Evolutionary conservation across 1,284 basidiomycete genomes (phyloP).

Genomic region (Fomes fomentarius): DNA sequence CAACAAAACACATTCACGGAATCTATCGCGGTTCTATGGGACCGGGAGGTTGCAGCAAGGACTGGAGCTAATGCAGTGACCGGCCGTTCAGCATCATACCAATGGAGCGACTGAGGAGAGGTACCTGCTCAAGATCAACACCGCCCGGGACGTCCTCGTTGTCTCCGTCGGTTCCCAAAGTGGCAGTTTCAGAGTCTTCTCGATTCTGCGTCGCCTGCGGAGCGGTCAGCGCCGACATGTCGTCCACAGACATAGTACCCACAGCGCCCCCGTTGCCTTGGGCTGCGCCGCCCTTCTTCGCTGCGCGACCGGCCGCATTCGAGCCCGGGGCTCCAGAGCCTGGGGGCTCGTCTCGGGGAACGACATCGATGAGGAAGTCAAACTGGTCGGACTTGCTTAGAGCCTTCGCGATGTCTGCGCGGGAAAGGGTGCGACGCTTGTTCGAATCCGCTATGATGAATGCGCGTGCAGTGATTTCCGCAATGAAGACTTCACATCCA

Average conservation of each 20-base stretch:
- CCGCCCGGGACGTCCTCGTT: slow-evolving; percentile 8
- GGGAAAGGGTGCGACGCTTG: slow-evolving; percentile 89
- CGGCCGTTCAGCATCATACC: neutral
- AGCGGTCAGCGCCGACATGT: neutral
- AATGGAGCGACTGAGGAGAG: neutral
- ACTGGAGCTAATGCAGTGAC: slow-evolving; percentile 8
- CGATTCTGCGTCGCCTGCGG: slow-evolving; percentile 8
- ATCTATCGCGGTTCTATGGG: slow-evolving; percentile 13
- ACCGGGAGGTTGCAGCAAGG: slow-evolving; percentile 18
- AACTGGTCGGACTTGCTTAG: slow-evolving; percentile 91
- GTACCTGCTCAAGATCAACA: slow-evolving; percentile 24
- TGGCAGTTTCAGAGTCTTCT: slow-evolving; percentile 14
- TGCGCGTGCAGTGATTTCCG: slow-evolving; percentile 91
- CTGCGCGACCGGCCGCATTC: slow-evolving; percentile 14
- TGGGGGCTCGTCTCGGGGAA: slow-evolving; percentile 76
- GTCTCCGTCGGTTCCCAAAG: slow-evolving; percentile 11
- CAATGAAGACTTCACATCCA: slow-evolving; percentile 74
- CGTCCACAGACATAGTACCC: neutral
- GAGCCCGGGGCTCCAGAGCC: slow-evolving; percentile 24
- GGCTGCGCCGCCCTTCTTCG: slow-evolving; percentile 30
- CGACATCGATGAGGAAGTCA: slow-evolving; percentile 92
- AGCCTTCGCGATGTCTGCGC: slow-evolving; percentile 89
- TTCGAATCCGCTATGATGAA: slow-evolving; percentile 94
- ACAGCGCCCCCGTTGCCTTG: slow-evolving; percentile 24
- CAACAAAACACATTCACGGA: neutral